Percentiles rank a stretch among this genome's conserved stretches.
Conservation (phyloP, 192 early-diverging fungal genomes). For the Umbelopsis sp. region DNA sequence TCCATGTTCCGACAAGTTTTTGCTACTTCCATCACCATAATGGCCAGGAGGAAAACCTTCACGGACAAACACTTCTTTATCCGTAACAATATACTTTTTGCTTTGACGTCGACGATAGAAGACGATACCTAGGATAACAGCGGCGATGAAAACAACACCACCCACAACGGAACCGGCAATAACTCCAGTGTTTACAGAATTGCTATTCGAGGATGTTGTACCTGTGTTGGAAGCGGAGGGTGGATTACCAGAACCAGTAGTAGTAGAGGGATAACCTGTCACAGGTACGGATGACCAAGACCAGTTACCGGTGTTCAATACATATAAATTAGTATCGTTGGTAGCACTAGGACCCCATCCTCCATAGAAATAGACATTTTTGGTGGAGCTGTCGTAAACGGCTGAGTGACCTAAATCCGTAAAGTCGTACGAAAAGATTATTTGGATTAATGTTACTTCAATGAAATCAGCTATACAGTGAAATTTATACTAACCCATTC, state of each 20-base stretch:
- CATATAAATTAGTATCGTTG: constrained; percentile 65
- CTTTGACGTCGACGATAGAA: background rate
- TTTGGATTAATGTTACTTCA: background rate
- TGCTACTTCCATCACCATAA: background rate
- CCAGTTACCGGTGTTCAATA: constrained; percentile 60
- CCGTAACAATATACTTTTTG: background rate
- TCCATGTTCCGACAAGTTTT: background rate
- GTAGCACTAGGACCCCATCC: constrained; percentile 52
- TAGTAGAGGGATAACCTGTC: constrained; percentile 7
- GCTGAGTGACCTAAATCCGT: constrained; percentile 65
- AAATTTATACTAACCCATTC: constrained; percentile 33
- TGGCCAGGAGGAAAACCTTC: background rate
- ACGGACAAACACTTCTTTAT: background rate
- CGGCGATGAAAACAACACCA: constrained; percentile 39
- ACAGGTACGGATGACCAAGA: constrained; percentile 58
- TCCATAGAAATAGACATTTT: constrained; percentile 69
- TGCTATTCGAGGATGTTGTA: background rate
- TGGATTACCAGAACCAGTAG: background rate
- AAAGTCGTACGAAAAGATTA: background rate
- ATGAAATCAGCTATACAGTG: background rate
- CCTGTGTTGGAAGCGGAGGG: background rate
- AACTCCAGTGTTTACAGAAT: constrained; percentile 26
- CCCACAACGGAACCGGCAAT: constrained; percentile 43
- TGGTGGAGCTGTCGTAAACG: constrained; percentile 49
- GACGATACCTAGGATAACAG: constrained; percentile 25